Percentiles rank a stretch among this genome's conserved stretches.
phyloP scores from a whole-genome alignment of 805 yeast species.

The Ogataea glucozyma region DNA sequence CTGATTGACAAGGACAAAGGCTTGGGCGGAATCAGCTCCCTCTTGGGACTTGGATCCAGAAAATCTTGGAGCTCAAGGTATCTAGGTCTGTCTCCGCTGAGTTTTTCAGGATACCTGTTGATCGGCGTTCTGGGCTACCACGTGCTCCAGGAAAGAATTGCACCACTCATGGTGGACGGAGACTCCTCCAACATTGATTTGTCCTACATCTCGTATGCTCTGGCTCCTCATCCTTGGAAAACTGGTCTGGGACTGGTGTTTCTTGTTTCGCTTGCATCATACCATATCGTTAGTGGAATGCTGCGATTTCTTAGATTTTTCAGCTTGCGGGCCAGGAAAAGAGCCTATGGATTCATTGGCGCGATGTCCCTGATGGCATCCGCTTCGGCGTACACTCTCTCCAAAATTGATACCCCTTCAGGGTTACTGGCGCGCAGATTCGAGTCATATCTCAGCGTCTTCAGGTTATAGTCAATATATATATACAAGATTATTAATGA shows the following conservation, averaged over 20 bases:
- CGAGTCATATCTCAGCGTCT: conserved; percentile 15
- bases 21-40: conserved; percentile 59
- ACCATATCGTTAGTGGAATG: conserved; percentile 58
- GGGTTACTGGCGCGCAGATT: conserved; percentile 28
- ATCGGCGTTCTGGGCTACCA: conserved; percentile 49
- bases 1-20: conserved; percentile 48
- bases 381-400: conserved; percentile 36
- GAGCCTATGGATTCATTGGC: conserved; percentile 46
- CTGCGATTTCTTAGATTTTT: conserved; percentile 46
- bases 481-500: too few species aligned
- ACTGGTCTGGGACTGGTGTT: conserved; percentile 33
- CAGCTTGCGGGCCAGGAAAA: conserved; percentile 40
- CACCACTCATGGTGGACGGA: conserved; percentile 59
- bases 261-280: conserved; percentile 42
- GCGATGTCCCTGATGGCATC: conserved; percentile 39
- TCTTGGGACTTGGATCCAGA: conserved; percentile 56
- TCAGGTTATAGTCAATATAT: neutral
- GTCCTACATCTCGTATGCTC: conserved; percentile 48
- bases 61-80: conserved; percentile 44
- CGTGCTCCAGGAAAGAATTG: conserved; percentile 44
- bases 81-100: conserved; percentile 56
- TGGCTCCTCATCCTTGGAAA: conserved; percentile 18
- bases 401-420: conserved; percentile 22
- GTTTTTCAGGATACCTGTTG: conserved; percentile 60
- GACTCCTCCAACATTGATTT: conserved; percentile 60